A percentile compares a stretch with the other conserved stretches of the same genome.
phyloP scores from a whole-genome alignment of 495 filamentous ascomycete species.

The Aspergillus bertholletiae region DNA sequence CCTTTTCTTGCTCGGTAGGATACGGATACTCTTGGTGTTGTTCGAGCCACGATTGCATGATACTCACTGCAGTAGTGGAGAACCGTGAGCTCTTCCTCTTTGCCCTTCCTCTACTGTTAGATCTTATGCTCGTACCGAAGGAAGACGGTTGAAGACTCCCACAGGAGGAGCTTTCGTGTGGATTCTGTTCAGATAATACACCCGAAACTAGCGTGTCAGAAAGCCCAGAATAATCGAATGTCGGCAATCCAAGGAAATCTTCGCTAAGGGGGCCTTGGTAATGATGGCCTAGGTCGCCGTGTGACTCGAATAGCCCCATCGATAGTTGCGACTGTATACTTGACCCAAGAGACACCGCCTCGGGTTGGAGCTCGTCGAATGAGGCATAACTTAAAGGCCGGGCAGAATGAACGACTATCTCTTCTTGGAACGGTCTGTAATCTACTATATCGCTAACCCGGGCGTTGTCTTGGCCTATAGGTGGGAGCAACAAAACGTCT shows the following conservation, averaged over 20 bases:
- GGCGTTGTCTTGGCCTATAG: not conserved
- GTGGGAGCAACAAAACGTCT: not conserved
- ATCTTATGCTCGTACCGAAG: not conserved
- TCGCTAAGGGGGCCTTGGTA: not conserved
- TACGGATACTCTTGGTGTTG: slow-evolving; percentile 33
- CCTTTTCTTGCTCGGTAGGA: slow-evolving; percentile 18
- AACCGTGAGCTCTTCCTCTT: slow-evolving; percentile 3
- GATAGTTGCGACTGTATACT: not conserved
- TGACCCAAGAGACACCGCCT: not conserved
- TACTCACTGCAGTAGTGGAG: slow-evolving; percentile 5
- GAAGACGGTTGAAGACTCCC: not conserved
- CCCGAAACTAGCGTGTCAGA: not conserved
- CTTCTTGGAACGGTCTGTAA: not conserved
- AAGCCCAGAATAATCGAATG: not conserved
- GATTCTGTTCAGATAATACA: not conserved
- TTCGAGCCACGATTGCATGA: slow-evolving; percentile 19
- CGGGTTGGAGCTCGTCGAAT: not conserved
- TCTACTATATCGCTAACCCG: not conserved
- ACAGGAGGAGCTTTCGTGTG: not conserved
- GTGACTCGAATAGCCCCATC: not conserved
- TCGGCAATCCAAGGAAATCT: not conserved
- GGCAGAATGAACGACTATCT: not conserved
- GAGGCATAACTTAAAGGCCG: not conserved
- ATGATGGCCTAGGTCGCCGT: not conserved
- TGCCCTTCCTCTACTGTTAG: not conserved